Conservation (phyloP, 2,329 filamentous ascomycete species). For the Fusarium sublunatum region DNA sequence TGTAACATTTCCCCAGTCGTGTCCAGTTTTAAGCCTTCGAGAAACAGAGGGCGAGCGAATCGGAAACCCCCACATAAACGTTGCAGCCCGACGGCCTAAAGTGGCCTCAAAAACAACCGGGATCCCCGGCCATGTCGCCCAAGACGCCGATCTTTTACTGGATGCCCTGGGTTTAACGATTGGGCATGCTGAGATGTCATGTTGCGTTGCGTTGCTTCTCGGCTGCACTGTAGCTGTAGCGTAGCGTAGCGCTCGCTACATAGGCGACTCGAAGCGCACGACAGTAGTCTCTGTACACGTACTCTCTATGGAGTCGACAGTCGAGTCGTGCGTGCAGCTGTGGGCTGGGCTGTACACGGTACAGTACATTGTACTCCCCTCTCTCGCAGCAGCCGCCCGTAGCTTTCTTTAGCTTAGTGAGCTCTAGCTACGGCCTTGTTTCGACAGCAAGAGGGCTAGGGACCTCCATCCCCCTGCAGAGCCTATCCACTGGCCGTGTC, state of each 20-base stretch:
- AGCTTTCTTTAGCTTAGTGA: not conserved
- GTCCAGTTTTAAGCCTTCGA: constrained; percentile 20
- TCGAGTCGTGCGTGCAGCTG: constrained; percentile 7
- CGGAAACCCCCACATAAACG: constrained; percentile 41
- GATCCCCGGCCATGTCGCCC: constrained; percentile 17
- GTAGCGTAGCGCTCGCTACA: not conserved
- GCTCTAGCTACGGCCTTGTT: constrained; percentile 24
- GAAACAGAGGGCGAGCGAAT: constrained; percentile 29
- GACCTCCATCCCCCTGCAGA: constrained; percentile 31
- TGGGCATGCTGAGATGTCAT: constrained; percentile 27
- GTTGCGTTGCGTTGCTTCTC: no score
- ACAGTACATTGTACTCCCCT: constrained; percentile 28
- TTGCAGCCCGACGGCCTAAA: constrained; percentile 41
- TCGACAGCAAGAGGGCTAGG: constrained; percentile 26
- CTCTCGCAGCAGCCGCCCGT: constrained; percentile 14
- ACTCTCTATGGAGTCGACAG: constrained; percentile 20
- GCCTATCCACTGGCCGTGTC: constrained; percentile 19
- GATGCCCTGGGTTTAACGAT: constrained; percentile 38
- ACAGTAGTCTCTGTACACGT: constrained; percentile 28
- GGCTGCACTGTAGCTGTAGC: constrained; percentile 8
- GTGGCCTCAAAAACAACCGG: constrained; percentile 37
- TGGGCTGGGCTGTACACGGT: no score
- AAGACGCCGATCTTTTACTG: constrained; percentile 35
- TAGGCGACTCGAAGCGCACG: not conserved
- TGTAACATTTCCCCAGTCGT: not conserved